A percentile compares a stretch with the other conserved stretches of the same genome.
These are phyloP conservation scores for Spathaspora arborariae DNA, from an alignment of 805 yeast species.

Conservation along the genomic window DNA sequence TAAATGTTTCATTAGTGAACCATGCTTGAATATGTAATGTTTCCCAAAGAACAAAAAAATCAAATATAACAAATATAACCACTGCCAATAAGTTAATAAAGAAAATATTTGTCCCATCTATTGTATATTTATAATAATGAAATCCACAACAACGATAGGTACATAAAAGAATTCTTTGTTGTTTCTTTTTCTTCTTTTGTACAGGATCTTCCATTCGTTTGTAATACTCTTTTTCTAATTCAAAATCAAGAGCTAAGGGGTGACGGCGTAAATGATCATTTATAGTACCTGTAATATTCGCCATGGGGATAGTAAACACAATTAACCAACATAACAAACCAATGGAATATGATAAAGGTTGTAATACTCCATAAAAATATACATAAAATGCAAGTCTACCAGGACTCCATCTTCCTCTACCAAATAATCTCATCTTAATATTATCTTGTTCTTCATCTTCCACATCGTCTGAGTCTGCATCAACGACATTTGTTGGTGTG, in stretches of 20 bases:
- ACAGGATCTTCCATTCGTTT: constrained; percentile 16
- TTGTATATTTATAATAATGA: constrained; percentile 93
- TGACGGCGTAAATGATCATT: constrained; percentile 80
- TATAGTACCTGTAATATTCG: constrained; percentile 66
- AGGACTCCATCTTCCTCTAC: constrained; percentile 86
- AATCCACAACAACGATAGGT: constrained; percentile 90
- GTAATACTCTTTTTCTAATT: constrained; percentile 51
- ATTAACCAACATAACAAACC: constrained; percentile 70
- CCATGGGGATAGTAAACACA: constrained; percentile 92
- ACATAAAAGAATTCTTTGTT: constrained; percentile 69
- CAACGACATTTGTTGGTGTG: neutral
- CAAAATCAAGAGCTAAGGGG: constrained; percentile 83
- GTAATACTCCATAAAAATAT: constrained; percentile 63
- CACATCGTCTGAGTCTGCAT: constrained; percentile 15
- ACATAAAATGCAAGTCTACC: constrained; percentile 77
- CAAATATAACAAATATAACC: constrained; percentile 79
- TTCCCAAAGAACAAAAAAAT: constrained; percentile 62
- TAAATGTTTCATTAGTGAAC: constrained; percentile 57
- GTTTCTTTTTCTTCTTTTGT: constrained; percentile 33
- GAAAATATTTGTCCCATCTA: constrained; percentile 93
- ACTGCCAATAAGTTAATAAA: constrained; percentile 78
- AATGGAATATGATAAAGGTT: constrained; percentile 59
- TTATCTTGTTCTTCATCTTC: constrained; percentile 19
- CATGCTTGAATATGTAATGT: constrained; percentile 31
- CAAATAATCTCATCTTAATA: constrained; percentile 63